These are phyloP conservation scores for Debaryomyces psychrophilus DNA, from an alignment of 1,139 yeast species.

Conservation along the genomic window DNA sequence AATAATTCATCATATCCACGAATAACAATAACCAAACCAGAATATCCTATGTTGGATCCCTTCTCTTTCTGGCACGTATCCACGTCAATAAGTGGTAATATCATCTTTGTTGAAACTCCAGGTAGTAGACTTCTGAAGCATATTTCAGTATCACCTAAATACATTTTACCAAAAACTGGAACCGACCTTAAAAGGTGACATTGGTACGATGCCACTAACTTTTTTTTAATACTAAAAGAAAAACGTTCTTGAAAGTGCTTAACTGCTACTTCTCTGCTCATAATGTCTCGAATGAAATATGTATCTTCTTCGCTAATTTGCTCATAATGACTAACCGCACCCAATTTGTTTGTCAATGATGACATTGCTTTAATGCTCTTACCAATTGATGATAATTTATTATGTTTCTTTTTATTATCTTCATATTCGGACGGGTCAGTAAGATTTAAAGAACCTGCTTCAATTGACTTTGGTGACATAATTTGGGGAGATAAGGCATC, in stretches of 20 bases:
- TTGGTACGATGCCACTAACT: slow-evolving; percentile 68
- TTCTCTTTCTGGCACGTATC: slow-evolving; percentile 68
- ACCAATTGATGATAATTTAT: slow-evolving; percentile 26
- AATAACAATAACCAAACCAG: slow-evolving; percentile 67
- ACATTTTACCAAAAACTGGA: slow-evolving; percentile 83
- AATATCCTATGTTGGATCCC: slow-evolving; percentile 53
- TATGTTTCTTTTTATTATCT: slow-evolving; percentile 11
- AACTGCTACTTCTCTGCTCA: slow-evolving; percentile 50
- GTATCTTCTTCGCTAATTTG: slow-evolving; percentile 48
- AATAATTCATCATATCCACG: slow-evolving; percentile 76
- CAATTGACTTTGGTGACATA: neutral
- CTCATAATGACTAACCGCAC: slow-evolving; percentile 60
- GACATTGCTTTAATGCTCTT: slow-evolving; percentile 36
- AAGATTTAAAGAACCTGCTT: slow-evolving; percentile 31
- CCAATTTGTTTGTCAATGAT: slow-evolving; percentile 59
- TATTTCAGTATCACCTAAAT: slow-evolving; percentile 64
- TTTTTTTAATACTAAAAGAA: slow-evolving; percentile 55
- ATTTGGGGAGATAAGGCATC: slow-evolving; percentile 1
- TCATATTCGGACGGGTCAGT: slow-evolving; percentile 32
- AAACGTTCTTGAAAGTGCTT: slow-evolving; percentile 65
- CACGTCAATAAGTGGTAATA: slow-evolving; percentile 74
- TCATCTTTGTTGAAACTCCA: slow-evolving; percentile 79
- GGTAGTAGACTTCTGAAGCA: slow-evolving; percentile 83
- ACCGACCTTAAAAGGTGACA: slow-evolving; percentile 70
- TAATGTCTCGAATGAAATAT: slow-evolving; percentile 46